Evolutionary conservation across 495 filamentous ascomycete genomes (phyloP).

Genomic region (Aspergillus indologenus): DNA sequence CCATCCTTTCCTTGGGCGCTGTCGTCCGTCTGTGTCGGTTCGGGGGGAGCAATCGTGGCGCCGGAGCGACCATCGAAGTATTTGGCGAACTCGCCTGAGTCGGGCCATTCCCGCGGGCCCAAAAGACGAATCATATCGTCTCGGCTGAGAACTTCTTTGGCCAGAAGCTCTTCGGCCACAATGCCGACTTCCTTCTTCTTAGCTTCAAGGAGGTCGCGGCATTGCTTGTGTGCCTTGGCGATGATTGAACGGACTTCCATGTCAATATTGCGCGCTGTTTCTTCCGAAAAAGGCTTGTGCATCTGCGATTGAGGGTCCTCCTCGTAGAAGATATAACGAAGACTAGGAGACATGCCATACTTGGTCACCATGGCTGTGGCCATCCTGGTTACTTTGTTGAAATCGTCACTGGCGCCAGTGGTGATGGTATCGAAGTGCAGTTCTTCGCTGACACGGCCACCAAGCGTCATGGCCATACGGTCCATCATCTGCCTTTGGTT

Average conservation of each 20-base stretch:
- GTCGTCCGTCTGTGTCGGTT: conserved; percentile 41
- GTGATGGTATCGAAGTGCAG: conserved; percentile 95
- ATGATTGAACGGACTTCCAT: conserved; percentile 84
- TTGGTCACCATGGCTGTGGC: conserved; percentile 96
- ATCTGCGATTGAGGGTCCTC: conserved; percentile 73
- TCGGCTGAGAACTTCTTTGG: conserved; percentile 83
- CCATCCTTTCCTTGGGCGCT: conserved; percentile 40
- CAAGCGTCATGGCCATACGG: conserved; percentile 99
- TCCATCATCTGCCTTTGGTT: conserved; percentile 96
- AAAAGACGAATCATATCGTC: conserved; percentile 90
- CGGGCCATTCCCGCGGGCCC: conserved; percentile 76
- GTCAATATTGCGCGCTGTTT: conserved; percentile 89
- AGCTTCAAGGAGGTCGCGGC: conserved; percentile 73
- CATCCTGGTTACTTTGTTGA: conserved; percentile 97
- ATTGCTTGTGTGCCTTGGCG: conserved; percentile 87
- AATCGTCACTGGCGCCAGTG: conserved; percentile 90
- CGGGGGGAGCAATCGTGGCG: conserved; percentile 55
- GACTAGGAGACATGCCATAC: conserved; percentile 93
- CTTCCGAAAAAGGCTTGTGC: conserved; percentile 93
- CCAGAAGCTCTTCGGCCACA: conserved; percentile 88
- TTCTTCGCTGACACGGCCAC: conserved; percentile 91
- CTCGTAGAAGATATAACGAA: conserved; percentile 88
- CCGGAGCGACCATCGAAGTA: conserved; percentile 67
- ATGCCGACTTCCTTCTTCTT: conserved; percentile 86
- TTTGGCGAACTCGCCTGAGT: conserved; percentile 84